Base-by-base conservation (phyloP, 2,329 filamentous ascomycete species). In the Hypomyces perniciosus region DNA sequence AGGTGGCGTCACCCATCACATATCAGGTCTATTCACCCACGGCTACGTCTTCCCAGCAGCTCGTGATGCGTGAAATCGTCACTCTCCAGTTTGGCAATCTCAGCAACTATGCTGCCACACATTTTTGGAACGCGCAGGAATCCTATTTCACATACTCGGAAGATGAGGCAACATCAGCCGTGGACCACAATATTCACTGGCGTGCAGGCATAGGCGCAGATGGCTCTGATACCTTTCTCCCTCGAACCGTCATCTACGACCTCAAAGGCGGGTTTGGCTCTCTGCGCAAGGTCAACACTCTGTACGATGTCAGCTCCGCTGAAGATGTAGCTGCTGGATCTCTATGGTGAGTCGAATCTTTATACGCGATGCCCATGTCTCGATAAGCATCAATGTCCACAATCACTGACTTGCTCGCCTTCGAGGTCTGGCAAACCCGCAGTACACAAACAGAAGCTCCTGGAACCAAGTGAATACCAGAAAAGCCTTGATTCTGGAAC, bases 51-150 rank as follows among this genome's bases (percentile, higher is more conserved):
- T 20, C 20, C 20, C 20, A 20, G 20, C 20, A 20, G 20, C 20
- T 3, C 8, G 41, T 20, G 4, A 97, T 99, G 93, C 90, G 91
- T 70, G 93, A 99, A 71, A 90, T 97, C 55, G 77, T 99, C 55
- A 96, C 92, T 0, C 75, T 99, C 42, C 93, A 99, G 75, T 83
- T 97, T 54, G 93, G 93, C 40, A 86, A 95, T 66, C 84, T 88
- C 65, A 91, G 88, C 67, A 99, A 99, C 68, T 95, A 96, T 63
- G 74, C 95, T 26, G 91, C 87, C 30, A 95, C 91, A 0, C 93
- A 99, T 72, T 99, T 96, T 68, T 99, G 93, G 93, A 99, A 99
- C 62, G 78, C 88, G 5, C 92, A 96, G 87, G 93, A 99, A 76
- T 96, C 92, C 1, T 99, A 99, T 70, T 97, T 97, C 65, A 96